phyloP scores from a whole-genome alignment of 1,284 basidiomycete genomes.

The Austroboletus sp. region DNA sequence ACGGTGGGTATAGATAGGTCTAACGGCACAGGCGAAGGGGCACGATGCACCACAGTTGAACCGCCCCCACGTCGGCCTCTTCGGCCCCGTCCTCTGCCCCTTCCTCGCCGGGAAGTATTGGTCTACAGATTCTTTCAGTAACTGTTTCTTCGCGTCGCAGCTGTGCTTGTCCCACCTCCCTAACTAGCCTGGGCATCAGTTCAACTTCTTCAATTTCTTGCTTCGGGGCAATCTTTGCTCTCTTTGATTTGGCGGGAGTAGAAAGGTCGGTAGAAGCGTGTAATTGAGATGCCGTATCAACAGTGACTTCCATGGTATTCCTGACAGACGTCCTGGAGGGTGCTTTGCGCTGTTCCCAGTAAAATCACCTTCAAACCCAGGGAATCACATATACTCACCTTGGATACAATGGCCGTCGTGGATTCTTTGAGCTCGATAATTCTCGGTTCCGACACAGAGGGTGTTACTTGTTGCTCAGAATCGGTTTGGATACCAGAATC shows the following conservation, averaged over 20 bases:
- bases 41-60: constrained; percentile 3
- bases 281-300: constrained; percentile 10
- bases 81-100: constrained; percentile 14
- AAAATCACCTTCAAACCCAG: neutral
- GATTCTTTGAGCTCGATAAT: constrained; percentile 17
- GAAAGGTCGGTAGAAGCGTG: constrained; percentile 18
- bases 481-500: constrained; percentile 29
- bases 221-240: constrained; percentile 23
- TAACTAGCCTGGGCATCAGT: constrained; percentile 1
- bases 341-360: constrained; percentile 26
- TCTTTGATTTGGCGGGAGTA: constrained; percentile 29
- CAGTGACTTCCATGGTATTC: constrained; percentile 17
- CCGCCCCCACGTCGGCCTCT: constrained; percentile 17
- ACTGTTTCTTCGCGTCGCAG: neutral
- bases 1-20: constrained; percentile 15
- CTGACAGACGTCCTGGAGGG: constrained; percentile 16
- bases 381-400: constrained; percentile 10
- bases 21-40: constrained; percentile 10
- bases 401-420: constrained; percentile 13
- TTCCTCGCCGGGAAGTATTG: constrained; percentile 11
- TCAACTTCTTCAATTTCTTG: constrained; percentile 27
- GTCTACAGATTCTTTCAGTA: constrained; percentile 13
- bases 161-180: constrained; percentile 17
- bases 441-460: constrained; percentile 6
- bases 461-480: constrained; percentile 10